These are phyloP conservation scores for Hysterium pulicare DNA, from an alignment of 2,329 filamentous ascomycete species.

Conservation along the genomic window DNA sequence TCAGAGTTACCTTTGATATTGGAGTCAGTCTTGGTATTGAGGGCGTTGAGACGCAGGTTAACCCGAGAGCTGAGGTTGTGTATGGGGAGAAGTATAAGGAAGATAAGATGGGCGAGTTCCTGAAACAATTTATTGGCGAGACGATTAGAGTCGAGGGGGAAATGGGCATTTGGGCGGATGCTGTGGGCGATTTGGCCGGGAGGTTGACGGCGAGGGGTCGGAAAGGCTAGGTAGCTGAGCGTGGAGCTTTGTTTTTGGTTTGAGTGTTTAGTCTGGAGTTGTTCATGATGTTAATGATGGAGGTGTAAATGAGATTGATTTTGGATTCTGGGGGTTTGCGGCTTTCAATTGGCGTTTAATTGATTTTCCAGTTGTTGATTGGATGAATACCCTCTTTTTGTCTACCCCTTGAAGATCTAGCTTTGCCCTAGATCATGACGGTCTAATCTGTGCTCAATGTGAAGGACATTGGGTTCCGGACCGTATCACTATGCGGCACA, in stretches of 20 bases:
- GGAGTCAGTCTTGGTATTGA: conserved; percentile 42
- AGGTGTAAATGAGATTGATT: no score
- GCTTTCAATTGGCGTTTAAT: no score
- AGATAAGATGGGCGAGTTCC: conserved; percentile 69
- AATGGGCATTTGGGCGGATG: conserved; percentile 42
- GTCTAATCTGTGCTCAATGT: no score
- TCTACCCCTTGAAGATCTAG: no score
- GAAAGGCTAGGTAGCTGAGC: conserved; percentile 44
- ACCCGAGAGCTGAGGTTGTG: conserved; percentile 59
- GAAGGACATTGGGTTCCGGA: no score
- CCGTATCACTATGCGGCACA: no score
- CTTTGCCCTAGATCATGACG: no score
- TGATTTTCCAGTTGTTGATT: no score
- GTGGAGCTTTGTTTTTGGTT: neutral
- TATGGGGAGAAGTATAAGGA: conserved; percentile 79
- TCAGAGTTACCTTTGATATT: conserved; percentile 61
- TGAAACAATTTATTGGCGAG: conserved; percentile 52
- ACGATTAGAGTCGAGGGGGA: conserved; percentile 22
- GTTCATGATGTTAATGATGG: no score
- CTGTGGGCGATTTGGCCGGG: conserved; percentile 41
- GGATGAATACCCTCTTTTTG: no score
- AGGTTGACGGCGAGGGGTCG: conserved; percentile 44
- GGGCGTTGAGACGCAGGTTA: conserved; percentile 53
- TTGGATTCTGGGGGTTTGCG: no score
- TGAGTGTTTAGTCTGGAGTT: no score